These are phyloP conservation scores for Sugiyamaella boreocaroliniensis DNA, from an alignment of 805 yeast species.

Conservation along the genomic window DNA sequence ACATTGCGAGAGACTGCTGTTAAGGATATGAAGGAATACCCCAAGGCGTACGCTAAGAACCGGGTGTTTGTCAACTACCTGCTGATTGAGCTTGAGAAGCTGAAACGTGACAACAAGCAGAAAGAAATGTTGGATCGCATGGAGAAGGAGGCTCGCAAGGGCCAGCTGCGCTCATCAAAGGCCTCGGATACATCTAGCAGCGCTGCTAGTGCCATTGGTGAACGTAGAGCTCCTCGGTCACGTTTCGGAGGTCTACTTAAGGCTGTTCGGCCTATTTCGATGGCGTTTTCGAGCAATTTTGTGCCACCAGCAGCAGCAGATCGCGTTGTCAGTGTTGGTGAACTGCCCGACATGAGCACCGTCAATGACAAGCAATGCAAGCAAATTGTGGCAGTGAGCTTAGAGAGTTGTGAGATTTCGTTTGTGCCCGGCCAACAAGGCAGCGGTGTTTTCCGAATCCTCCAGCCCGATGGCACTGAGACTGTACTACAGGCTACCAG, in stretches of 20 bases:
- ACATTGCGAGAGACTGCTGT: slow-evolving; percentile 36
- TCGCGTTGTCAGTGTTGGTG: slow-evolving; percentile 42
- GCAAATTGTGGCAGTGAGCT: slow-evolving; percentile 44
- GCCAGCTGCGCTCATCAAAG: neutral
- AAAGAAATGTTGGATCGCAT: slow-evolving; percentile 31
- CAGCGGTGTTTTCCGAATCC: slow-evolving; percentile 35
- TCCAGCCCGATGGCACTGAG: slow-evolving; percentile 45
- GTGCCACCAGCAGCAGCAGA: slow-evolving; percentile 31
- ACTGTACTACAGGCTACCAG: slow-evolving; percentile 59
- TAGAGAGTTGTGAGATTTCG: slow-evolving; percentile 37
- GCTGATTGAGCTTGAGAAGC: slow-evolving; percentile 44
- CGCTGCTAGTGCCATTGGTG: slow-evolving; percentile 6
- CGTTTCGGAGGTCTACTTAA: slow-evolving; percentile 35
- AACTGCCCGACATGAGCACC: slow-evolving; percentile 50
- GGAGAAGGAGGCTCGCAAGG: slow-evolving; percentile 3
- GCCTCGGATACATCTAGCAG: slow-evolving; percentile 5
- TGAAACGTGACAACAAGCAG: slow-evolving; percentile 46
- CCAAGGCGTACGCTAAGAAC: slow-evolving; percentile 31
- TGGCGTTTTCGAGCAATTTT: slow-evolving; percentile 27
- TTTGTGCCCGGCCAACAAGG: slow-evolving; percentile 29
- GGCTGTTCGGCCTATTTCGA: slow-evolving; percentile 36
- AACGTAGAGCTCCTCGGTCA: slow-evolving; percentile 20
- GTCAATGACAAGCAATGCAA: slow-evolving; percentile 37
- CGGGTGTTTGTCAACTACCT: slow-evolving; percentile 44
- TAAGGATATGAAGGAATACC: slow-evolving; percentile 37